Conservation (phyloP, 2,329 filamentous ascomycete species). For the Annulohypoxylon truncatum region DNA sequence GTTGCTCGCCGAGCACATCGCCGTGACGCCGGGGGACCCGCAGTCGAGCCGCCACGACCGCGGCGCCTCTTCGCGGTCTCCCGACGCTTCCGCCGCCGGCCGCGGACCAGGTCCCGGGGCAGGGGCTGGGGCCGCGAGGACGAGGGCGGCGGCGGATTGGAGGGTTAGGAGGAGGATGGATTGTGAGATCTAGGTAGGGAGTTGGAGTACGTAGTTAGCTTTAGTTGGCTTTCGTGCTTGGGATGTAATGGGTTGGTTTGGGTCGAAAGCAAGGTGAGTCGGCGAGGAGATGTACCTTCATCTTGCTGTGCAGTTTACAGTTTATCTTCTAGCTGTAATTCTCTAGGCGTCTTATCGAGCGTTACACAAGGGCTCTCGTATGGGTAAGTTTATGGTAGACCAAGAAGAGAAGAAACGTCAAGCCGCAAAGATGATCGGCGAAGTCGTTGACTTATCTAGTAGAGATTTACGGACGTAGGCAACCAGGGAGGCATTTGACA, state of each 20-base stretch:
- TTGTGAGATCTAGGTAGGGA: not conserved
- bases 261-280: not conserved
- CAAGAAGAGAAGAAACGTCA: not conserved
- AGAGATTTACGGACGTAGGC: constrained; percentile 19
- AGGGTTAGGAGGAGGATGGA: constrained; percentile 4
- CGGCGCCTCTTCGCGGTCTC: constrained; percentile 1
- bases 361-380: not conserved
- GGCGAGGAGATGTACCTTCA: constrained; percentile 27
- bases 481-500: constrained; percentile 12
- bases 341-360: not conserved
- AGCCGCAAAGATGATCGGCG: constrained; percentile 16
- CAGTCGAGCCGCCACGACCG: constrained; percentile 42
- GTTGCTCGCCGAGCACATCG: constrained; percentile 41
- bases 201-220: not conserved
- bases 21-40: constrained; percentile 40
- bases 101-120: constrained; percentile 10
- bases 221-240: not conserved
- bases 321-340: not conserved
- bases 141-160: not conserved
- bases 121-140: constrained; percentile 33
- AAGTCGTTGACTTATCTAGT: constrained; percentile 26
- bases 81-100: no score
- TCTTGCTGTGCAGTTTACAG: constrained; percentile 4
- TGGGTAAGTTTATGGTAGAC: not conserved
- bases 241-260: not conserved